Percentiles rank a stretch among this genome's conserved stretches.
Evolutionary conservation across 163 green algal species (phyloP).

Genomic region (Chlorella variabilis): DNA sequence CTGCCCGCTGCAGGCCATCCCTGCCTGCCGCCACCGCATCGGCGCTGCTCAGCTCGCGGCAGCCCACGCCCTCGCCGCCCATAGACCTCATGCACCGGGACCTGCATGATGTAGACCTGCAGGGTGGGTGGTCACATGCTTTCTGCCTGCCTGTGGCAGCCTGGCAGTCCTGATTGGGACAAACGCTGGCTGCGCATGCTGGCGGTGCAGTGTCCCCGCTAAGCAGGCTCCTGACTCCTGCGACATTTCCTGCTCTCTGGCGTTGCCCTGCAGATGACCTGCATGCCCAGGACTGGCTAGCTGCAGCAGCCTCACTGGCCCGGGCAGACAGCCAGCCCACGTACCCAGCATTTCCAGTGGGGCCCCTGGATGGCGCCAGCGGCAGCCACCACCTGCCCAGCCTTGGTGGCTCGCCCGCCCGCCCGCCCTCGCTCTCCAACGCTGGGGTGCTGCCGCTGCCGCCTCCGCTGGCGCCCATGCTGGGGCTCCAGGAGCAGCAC

Average conservation of each 20-base stretch:
- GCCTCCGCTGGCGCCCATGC: background rate
- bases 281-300: slow-evolving; percentile 33
- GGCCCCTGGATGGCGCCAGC: background rate
- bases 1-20: slow-evolving; percentile 1
- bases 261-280: slow-evolving; percentile 13
- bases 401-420: slow-evolving; percentile 7
- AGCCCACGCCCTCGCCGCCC: slow-evolving; percentile 13
- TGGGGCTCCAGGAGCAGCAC: slow-evolving; percentile 1
- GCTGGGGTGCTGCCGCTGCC: no score
- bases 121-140: slow-evolving; percentile 1
- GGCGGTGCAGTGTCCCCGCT: no score
- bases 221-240: no score
- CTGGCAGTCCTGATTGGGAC: no score
- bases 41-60: slow-evolving; percentile 24
- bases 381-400: background rate
- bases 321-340: slow-evolving; percentile 25
- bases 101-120: slow-evolving; percentile 29
- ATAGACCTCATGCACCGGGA: slow-evolving; percentile 34
- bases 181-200: no score
- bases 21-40: slow-evolving; percentile 16
- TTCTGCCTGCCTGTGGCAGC: no score
- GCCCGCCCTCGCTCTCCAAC: background rate
- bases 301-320: slow-evolving; percentile 9
- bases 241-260: background rate
- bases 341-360: background rate